These are phyloP conservation scores for Trichoderma guizhouense DNA, from an alignment of 2,329 filamentous ascomycete genomes.

Conservation along the genomic window DNA sequence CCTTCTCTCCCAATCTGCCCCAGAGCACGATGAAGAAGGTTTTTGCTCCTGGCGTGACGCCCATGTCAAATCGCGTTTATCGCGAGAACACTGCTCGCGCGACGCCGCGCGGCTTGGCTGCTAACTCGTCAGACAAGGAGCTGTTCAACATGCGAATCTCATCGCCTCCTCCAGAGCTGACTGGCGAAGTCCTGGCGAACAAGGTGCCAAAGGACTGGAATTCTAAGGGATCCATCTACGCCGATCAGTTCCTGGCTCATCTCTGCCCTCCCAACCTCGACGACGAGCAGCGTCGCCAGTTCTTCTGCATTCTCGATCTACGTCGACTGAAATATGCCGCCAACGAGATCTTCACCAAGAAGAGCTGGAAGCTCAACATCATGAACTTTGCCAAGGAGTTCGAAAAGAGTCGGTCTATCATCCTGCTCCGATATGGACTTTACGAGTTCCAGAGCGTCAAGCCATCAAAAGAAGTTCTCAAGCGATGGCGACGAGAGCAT, in stretches of 20 bases:
- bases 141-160: constrained; percentile 58
- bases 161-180: constrained; percentile 54
- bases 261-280: constrained; percentile 56
- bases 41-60: constrained; percentile 45
- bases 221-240: constrained; percentile 54
- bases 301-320: constrained; percentile 61
- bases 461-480: constrained; percentile 54
- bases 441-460: constrained; percentile 63
- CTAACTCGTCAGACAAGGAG: constrained; percentile 48
- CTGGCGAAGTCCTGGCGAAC: constrained; percentile 52
- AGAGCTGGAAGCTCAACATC: constrained; percentile 62
- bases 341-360: constrained; percentile 57
- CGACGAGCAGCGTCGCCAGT: constrained; percentile 58
- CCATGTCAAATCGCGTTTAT: constrained; percentile 41
- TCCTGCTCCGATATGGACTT: constrained; percentile 58
- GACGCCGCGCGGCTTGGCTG: constrained; percentile 48
- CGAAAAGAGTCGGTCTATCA: constrained; percentile 60
- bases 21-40: constrained; percentile 46
- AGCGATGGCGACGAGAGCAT: constrained; percentile 56
- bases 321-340: constrained; percentile 60
- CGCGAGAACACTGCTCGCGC: constrained; percentile 47
- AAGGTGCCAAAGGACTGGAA: constrained; percentile 53
- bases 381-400: constrained; percentile 62
- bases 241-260: constrained; percentile 56
- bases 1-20: constrained; percentile 47